These are phyloP conservation scores for Candida chauliodis DNA, from an alignment of 805 yeast species.

Conservation along the genomic window DNA sequence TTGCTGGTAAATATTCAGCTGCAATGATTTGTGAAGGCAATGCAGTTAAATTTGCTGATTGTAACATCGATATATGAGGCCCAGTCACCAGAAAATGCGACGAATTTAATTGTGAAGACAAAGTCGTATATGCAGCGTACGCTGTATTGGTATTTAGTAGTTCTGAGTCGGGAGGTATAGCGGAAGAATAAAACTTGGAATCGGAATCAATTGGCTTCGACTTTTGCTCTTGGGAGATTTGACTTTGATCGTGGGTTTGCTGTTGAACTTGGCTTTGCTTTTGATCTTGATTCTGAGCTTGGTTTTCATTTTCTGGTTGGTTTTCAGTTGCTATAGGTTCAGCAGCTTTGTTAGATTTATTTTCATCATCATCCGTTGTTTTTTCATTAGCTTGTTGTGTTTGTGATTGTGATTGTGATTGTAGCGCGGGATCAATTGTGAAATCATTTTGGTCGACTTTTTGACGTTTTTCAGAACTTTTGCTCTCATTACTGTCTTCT, in stretches of 20 bases:
- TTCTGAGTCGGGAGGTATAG: constrained; percentile 40
- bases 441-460: constrained; percentile 3
- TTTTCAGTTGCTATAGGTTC: too few species aligned
- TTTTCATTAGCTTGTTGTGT: neutral
- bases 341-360: too few species aligned
- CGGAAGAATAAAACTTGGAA: neutral
- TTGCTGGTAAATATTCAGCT: constrained; percentile 52
- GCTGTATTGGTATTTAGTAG: constrained; percentile 38
- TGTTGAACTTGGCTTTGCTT: neutral
- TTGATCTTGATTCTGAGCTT: neutral
- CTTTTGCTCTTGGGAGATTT: neutral
- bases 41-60: constrained; percentile 54
- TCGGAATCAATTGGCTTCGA: neutral
- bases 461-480: constrained; percentile 1
- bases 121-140: constrained; percentile 40
- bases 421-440: constrained; percentile 7
- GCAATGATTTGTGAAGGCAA: constrained; percentile 58
- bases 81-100: constrained; percentile 6
- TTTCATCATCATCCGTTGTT: too few species aligned
- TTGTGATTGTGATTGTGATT: constrained; percentile 5
- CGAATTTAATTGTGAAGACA: constrained; percentile 27
- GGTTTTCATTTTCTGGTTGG: neutral
- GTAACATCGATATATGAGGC: constrained; percentile 31
- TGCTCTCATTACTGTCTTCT: neutral
- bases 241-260: neutral